phyloP scores from a whole-genome alignment of 768 basidiomycete genomes.

The Boletus tylopilopsis region DNA sequence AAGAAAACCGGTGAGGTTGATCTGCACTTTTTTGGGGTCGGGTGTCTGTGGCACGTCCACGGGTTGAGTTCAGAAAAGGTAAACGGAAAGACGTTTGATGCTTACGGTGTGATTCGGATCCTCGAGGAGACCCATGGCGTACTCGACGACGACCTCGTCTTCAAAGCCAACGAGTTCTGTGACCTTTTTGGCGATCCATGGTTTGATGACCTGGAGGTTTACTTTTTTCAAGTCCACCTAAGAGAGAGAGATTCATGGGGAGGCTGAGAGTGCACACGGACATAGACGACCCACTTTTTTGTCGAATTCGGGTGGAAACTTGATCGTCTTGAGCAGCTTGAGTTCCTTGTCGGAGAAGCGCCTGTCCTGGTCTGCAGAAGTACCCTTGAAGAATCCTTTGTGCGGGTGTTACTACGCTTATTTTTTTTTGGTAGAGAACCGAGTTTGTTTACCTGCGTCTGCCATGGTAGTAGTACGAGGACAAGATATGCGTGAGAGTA shows the following conservation, averaged over 20 bases:
- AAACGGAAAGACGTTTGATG: neutral
- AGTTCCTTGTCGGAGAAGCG: conserved; percentile 95
- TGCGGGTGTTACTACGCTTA: conserved; percentile 1
- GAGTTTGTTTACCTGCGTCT: conserved; percentile 45
- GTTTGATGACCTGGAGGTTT: conserved; percentile 84
- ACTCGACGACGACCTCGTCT: conserved; percentile 96
- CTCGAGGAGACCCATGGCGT: conserved; percentile 92
- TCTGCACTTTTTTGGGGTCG: conserved; percentile 95
- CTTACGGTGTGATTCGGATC: conserved; percentile 79
- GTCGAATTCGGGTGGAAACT: conserved; percentile 87
- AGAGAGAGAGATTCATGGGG: neutral
- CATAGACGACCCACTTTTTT: conserved; percentile 57
- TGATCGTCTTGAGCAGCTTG: conserved; percentile 82
- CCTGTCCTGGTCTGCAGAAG: conserved; percentile 85
- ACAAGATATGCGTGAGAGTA: conserved; percentile 19
- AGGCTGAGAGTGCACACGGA: neutral
- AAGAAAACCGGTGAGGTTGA: conserved; percentile 89
- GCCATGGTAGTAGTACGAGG: conserved; percentile 41
- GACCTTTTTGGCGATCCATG: conserved; percentile 95
- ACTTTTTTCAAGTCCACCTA: conserved; percentile 96
- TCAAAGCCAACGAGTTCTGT: conserved; percentile 89
- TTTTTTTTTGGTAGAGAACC: neutral
- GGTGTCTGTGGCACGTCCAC: conserved; percentile 52
- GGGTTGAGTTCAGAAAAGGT: neutral
- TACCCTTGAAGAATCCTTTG: conserved; percentile 88